Conservation (phyloP, 768 basidiomycete genomes). For the Leccinum aurantiacum region DNA sequence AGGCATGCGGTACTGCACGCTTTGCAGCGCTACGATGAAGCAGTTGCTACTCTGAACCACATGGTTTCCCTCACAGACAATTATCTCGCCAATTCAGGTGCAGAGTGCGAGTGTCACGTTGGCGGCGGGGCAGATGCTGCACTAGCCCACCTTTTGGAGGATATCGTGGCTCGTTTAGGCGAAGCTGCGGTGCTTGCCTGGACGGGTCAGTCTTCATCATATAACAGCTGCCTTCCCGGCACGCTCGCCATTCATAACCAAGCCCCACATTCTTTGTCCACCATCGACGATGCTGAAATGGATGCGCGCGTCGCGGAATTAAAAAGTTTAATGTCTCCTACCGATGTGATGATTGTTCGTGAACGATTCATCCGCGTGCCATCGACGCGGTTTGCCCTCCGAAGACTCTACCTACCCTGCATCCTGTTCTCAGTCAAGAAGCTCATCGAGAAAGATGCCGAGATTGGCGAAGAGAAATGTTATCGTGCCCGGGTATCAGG, state of each 20-base stretch:
- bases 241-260: constrained; percentile 1
- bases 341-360: not conserved
- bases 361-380: not conserved
- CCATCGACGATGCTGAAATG: not conserved
- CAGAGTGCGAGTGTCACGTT: not conserved
- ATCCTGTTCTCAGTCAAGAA: constrained; percentile 7
- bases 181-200: constrained; percentile 11
- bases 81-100: not conserved
- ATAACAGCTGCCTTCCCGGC: constrained; percentile 15
- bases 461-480: not conserved
- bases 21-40: constrained; percentile 1
- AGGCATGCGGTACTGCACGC: constrained; percentile 2
- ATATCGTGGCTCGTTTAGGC: constrained; percentile 7
- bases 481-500: constrained; percentile 6
- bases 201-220: constrained; percentile 9
- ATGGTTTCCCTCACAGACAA: constrained; percentile 2
- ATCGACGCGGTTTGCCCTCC: not conserved
- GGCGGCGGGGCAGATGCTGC: constrained; percentile 5
- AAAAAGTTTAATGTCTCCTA: not conserved
- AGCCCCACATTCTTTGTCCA: not conserved
- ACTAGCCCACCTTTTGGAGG: constrained; percentile 13
- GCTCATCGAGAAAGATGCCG: not conserved
- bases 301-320: not conserved
- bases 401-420: constrained; percentile 11
- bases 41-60: not conserved